Percentiles rank a stretch among this genome's conserved stretches.
These are phyloP conservation scores for Mortierella sp. DNA, from an alignment of 371 early-diverging fungal genomes.

Conservation along the genomic window DNA sequence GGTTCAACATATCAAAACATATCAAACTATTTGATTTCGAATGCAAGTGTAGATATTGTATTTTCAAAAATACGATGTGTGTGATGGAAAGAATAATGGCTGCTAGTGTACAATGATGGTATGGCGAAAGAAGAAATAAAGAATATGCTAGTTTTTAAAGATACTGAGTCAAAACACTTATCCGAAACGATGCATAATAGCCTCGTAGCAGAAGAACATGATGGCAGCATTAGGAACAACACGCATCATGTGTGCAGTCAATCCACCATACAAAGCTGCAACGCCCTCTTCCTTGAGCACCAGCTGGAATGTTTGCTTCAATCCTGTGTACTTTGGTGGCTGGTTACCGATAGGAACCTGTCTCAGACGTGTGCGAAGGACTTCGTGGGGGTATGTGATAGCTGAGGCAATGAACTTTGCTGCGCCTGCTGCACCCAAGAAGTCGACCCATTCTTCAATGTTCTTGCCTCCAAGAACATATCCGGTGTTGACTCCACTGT, in stretches of 20 bases:
- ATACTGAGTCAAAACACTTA: constrained; percentile 6
- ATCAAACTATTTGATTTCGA: too few relatives aligned
- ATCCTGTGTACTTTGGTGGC: constrained; percentile 80
- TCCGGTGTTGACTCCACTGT: constrained; percentile 17
- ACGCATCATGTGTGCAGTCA: constrained; percentile 94
- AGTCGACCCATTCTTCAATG: constrained; percentile 77
- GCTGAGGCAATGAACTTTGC: constrained; percentile 93
- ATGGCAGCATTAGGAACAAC: constrained; percentile 98
- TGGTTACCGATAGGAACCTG: constrained; percentile 72
- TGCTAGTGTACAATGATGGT: too few relatives aligned
- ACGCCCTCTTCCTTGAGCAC: constrained; percentile 90
- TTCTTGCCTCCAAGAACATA: constrained; percentile 40
- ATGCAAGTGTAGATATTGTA: too few relatives aligned
- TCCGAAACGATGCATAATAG: constrained; percentile 71
- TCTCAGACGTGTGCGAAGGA: constrained; percentile 88
- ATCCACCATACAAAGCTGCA: constrained; percentile 91
- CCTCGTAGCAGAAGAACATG: constrained; percentile 94
- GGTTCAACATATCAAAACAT: too few relatives aligned
- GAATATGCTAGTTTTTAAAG: too few relatives aligned
- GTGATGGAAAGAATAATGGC: too few relatives aligned
- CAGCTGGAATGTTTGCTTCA: constrained; percentile 77
- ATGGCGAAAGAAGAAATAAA: too few relatives aligned
- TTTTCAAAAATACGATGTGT: too few relatives aligned
- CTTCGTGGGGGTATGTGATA: constrained; percentile 90
- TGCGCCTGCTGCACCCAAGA: constrained; percentile 84